Conservation (phyloP, 2,329 filamentous ascomycete genomes). For the Alternaria triticimaculans region DNA sequence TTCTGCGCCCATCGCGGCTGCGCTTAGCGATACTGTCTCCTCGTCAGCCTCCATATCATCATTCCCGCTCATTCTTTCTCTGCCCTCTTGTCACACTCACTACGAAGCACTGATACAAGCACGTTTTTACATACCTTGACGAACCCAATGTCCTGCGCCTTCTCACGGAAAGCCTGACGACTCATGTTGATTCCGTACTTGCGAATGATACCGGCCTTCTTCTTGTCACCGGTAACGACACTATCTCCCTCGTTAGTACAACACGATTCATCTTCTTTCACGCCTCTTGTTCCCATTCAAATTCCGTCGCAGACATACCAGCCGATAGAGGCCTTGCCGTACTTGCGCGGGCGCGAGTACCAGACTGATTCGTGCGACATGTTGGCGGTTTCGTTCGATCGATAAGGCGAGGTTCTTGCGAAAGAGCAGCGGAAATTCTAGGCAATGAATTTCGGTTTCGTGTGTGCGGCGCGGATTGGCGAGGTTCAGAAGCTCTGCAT, state of each 20-base stretch:
- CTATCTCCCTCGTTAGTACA: slow-evolving; percentile 1
- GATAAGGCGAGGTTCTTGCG: background rate
- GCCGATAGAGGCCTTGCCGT: slow-evolving; percentile 90
- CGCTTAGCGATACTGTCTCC: background rate
- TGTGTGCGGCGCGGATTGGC: background rate
- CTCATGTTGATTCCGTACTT: slow-evolving; percentile 94
- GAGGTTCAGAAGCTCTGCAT: background rate
- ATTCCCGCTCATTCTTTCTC: background rate
- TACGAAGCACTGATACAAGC: no score
- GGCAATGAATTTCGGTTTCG: background rate
- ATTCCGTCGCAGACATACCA: slow-evolving; percentile 65
- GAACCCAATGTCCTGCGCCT: slow-evolving; percentile 70
- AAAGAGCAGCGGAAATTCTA: background rate
- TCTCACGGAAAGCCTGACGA: slow-evolving; percentile 72
- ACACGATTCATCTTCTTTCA: background rate
- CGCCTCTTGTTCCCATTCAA: rapidly evolving
- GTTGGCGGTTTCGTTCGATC: background rate
- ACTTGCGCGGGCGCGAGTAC: slow-evolving; percentile 95
- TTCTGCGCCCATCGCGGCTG: background rate
- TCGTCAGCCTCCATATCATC: background rate
- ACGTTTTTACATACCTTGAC: slow-evolving; percentile 68
- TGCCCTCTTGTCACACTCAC: no score
- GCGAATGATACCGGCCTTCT: slow-evolving; percentile 88
- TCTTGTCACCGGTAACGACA: slow-evolving; percentile 37
- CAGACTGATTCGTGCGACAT: slow-evolving; percentile 66